Conservation (phyloP, 2,329 filamentous ascomycete genomes). For the Diaporthe destruens region DNA sequence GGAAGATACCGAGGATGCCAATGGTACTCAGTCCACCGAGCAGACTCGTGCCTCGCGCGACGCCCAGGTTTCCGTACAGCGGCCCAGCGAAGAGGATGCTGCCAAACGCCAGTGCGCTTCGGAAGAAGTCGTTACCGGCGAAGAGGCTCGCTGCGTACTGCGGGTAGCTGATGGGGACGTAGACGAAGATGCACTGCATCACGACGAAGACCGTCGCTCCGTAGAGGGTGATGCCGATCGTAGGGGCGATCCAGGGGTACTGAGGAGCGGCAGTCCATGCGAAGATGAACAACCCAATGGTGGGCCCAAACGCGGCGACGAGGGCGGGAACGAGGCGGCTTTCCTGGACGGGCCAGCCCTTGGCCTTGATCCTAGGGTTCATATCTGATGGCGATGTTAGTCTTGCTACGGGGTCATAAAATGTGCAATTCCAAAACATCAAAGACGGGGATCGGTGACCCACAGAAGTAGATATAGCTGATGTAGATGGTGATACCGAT, state of each 20-base stretch:
- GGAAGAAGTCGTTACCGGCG: slow-evolving; percentile 71
- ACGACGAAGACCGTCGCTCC: slow-evolving; percentile 65
- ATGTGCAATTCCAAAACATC: too few species aligned
- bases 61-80: slow-evolving; percentile 69
- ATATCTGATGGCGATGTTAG: slow-evolving; percentile 48
- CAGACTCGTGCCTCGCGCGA: slow-evolving; percentile 68
- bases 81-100: slow-evolving; percentile 72
- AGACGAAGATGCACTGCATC: slow-evolving; percentile 72
- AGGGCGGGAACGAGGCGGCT: slow-evolving; percentile 68
- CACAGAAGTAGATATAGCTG: slow-evolving; percentile 62
- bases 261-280: slow-evolving; percentile 66
- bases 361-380: slow-evolving; percentile 61
- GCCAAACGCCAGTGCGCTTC: slow-evolving; percentile 69
- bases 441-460: too few species aligned
- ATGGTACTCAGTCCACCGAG: slow-evolving; percentile 67
- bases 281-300: slow-evolving; percentile 72
- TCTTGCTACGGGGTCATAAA: too few species aligned
- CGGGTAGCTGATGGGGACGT: slow-evolving; percentile 68
- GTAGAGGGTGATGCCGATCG: slow-evolving; percentile 69
- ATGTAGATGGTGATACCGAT: slow-evolving; percentile 64
- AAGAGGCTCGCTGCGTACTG: slow-evolving; percentile 70
- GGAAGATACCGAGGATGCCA: slow-evolving; percentile 70
- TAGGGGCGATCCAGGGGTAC: slow-evolving; percentile 68
- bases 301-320: slow-evolving; percentile 63
- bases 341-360: slow-evolving; percentile 66